Evolutionary conservation across 306 rosid genomes (phyloP).

Genomic region (Phaseolus lunatus): DNA sequence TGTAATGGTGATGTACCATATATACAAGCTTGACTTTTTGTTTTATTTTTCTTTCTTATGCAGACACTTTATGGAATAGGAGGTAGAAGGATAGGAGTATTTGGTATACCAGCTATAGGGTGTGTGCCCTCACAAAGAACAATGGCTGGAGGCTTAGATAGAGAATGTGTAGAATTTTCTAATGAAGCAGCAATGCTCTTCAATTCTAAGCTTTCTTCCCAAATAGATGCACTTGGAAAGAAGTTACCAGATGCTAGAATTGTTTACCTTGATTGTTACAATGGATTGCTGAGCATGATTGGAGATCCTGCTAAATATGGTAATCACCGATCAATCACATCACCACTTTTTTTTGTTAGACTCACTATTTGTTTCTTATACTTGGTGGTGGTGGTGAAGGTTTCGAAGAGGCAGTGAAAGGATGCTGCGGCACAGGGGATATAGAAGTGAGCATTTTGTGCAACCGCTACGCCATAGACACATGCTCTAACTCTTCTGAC

Average conservation of each 20-base stretch:
- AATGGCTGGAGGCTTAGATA: slow-evolving; percentile 50
- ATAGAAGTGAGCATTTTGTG: slow-evolving; percentile 71
- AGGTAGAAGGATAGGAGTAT: slow-evolving; percentile 76
- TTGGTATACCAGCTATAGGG: slow-evolving; percentile 67
- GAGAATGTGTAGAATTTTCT: slow-evolving; percentile 53
- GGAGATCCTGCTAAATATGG: slow-evolving; percentile 65
- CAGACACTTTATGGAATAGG: slow-evolving; percentile 73
- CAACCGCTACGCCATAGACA: slow-evolving; percentile 45
- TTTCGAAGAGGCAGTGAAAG: slow-evolving; percentile 60
- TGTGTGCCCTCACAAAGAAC: slow-evolving; percentile 87
- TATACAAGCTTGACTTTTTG: too few species aligned
- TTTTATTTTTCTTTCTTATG: neutral
- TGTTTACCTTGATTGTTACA: slow-evolving; percentile 65
- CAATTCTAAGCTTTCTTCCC: slow-evolving; percentile 66
- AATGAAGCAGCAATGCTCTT: slow-evolving; percentile 69
- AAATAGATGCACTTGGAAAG: slow-evolving; percentile 45
- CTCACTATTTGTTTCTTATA: too few species aligned
- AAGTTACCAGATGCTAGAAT: slow-evolving; percentile 59
- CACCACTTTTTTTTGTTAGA: too few species aligned
- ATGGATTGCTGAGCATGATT: slow-evolving; percentile 52
- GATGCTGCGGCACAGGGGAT: slow-evolving; percentile 85
- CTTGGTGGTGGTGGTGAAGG: slow-evolving; percentile 52
- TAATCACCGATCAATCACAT: slow-evolving; percentile 33
- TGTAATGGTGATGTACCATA: too few species aligned
- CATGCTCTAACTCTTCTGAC: slow-evolving; percentile 55